These are phyloP conservation scores for Solanum ossicruentum DNA, from an alignment of 257 asterid genomes.

Conservation along the genomic window DNA sequence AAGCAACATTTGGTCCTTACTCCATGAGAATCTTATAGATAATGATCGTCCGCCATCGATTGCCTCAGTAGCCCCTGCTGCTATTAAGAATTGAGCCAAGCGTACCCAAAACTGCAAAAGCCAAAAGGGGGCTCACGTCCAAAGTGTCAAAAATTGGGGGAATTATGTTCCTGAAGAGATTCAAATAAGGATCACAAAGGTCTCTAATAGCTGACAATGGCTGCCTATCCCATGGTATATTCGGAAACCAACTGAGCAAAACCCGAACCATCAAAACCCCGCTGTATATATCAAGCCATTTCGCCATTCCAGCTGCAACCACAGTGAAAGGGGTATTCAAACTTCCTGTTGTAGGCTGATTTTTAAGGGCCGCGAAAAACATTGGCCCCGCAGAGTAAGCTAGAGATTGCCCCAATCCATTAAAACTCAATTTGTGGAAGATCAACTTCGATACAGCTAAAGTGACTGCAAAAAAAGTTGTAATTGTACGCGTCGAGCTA, in stretches of 20 bases:
- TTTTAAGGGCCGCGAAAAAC: conserved; percentile 66
- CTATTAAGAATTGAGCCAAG: conserved; percentile 59
- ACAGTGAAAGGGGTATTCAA: conserved; percentile 81
- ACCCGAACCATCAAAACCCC: conserved; percentile 85
- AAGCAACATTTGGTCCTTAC: background rate
- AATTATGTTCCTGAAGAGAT: conserved; percentile 69
- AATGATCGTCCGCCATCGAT: background rate
- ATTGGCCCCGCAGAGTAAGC: conserved; percentile 49
- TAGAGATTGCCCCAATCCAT: conserved; percentile 20
- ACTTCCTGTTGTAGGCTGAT: conserved; percentile 18
- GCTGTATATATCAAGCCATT: conserved; percentile 80
- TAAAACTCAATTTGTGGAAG: conserved; percentile 19
- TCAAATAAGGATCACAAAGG: conserved; percentile 91
- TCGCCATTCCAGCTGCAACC: conserved; percentile 87
- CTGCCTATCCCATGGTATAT: conserved; percentile 92
- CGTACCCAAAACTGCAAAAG: conserved; percentile 74
- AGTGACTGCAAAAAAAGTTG: conserved; percentile 44
- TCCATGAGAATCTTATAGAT: background rate
- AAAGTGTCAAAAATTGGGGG: conserved; percentile 71
- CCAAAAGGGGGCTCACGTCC: conserved; percentile 82
- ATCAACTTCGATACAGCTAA: conserved; percentile 36
- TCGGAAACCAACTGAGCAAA: conserved; percentile 91
- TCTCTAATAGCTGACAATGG: conserved; percentile 87
- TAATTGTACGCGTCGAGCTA: conserved; percentile 65
- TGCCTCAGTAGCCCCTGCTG: conserved; percentile 33